These are phyloP conservation scores for Epichloe coenophiala DNA, from an alignment of 2,329 filamentous ascomycete species.

Conservation along the genomic window DNA sequence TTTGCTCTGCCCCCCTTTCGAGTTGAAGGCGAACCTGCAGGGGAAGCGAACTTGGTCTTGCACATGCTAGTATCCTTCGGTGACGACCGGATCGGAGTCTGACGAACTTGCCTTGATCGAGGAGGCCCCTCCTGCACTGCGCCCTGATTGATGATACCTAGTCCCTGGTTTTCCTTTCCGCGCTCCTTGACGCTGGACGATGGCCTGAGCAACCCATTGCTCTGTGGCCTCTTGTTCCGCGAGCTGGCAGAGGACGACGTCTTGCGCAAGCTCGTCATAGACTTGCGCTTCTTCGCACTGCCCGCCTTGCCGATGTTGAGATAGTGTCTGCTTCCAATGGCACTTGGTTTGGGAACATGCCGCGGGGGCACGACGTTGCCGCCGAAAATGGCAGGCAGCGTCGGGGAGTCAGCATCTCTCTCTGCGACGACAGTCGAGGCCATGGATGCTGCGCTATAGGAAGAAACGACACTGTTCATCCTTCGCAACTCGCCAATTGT, in stretches of 20 bases:
- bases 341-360: constrained; percentile 15
- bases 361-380: constrained; percentile 24
- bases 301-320: constrained; percentile 25
- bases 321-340: constrained; percentile 31
- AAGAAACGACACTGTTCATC: constrained; percentile 42
- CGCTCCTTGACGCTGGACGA: constrained; percentile 8
- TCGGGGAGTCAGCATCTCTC: constrained; percentile 22
- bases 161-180: constrained; percentile 17
- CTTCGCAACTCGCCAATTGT: constrained; percentile 39
- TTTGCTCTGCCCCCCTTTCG: constrained; percentile 8
- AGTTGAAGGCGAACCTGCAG: not conserved
- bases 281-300: constrained; percentile 9
- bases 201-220: not conserved
- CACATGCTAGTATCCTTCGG: not conserved
- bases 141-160: constrained; percentile 5
- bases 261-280: constrained; percentile 7
- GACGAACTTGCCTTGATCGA: constrained; percentile 8
- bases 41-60: not conserved
- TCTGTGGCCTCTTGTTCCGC: not conserved
- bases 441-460: constrained; percentile 27
- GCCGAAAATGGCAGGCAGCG: constrained; percentile 24
- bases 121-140: constrained; percentile 8
- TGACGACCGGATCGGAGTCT: not conserved
- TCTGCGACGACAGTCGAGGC: constrained; percentile 15
- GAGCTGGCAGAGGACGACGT: not conserved